phyloP scores from a whole-genome alignment of 129 eudicot species.

The Helianthus annuus region HanXRQr2.0-SUNRISE NC_035435.2:113166656-113167155 shows the following conservation, averaged over 20 bases:
- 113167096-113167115: conserved; percentile 96
- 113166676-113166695: conserved; percentile 69
- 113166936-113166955: conserved; percentile 59
- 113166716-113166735: conserved; percentile 76
- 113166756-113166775: conserved; percentile 92
- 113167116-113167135: conserved; percentile 80
- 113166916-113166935: conserved; percentile 29
- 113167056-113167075: conserved; percentile 77
- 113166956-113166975: conserved; percentile 81
- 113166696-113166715: conserved; percentile 74
- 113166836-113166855: conserved; percentile 71
- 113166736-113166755: conserved; percentile 85
- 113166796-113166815: conserved; percentile 76
- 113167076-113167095: conserved; percentile 82
- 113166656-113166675: conserved; percentile 50
- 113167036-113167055: conserved; percentile 68
- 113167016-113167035: conserved; percentile 53
- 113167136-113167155: conserved; percentile 15
- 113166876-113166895: conserved; percentile 63
- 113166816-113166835: conserved; percentile 49
- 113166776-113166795: conserved; percentile 74
- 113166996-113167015: conserved; percentile 41
- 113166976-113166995: conserved; percentile 70
- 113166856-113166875: conserved; percentile 73
- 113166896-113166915: conserved; percentile 66